Base-by-base conservation (phyloP, 2,329 filamentous ascomycete genomes). In the Thelonectria discophora region DNA sequence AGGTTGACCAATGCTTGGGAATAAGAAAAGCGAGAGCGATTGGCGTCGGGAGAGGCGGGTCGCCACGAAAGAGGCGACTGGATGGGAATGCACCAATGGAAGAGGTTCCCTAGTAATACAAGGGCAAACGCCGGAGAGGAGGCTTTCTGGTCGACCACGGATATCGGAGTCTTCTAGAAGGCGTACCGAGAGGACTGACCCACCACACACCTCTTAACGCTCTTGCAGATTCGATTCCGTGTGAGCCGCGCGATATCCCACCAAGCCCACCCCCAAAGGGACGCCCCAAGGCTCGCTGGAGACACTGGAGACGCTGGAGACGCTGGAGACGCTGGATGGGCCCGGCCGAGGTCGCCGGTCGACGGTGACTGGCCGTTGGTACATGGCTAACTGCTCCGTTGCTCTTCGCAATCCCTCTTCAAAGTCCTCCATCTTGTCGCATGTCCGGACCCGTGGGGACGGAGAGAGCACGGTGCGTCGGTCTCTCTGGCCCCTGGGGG, bases 161-260 rank as follows among this genome's bases (percentile, higher is more conserved):
- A 62, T 21, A 60, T 56, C 40, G 51, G 52, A n/a, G 48, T 62
- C 54, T 71, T 71, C 69, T 70, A 71, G 69, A 71, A 71, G 62
- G 60, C 43, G 43, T 57, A 34, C 40, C 43, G 58, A 55, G 60
- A 34, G 43, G 55, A 34, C 39, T 40, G 58, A 55, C 56, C 55
- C 61, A 61, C 62, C 15, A 42, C 15, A 42, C 47, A 52, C 43
- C 39, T 10, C 51, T 58, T 48, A 53, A 37, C 34, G 34, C 34
- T 37, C 49, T 30, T 54, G 49, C 57, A 56, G 53, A 37, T 43
- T 24, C 42, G 51, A 53, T 58, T 65, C 64, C 58, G 64, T 58
- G 11, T 46, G 46, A 66, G 58, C 64, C 64, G 62, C 60, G 62
- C 9, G 24, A 46, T 52, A 57, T 60, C 50, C 30, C 46, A 49